Base-by-base conservation (phyloP, 352 stramenopile species). In the Globisporangium megalacanthum region DNA sequence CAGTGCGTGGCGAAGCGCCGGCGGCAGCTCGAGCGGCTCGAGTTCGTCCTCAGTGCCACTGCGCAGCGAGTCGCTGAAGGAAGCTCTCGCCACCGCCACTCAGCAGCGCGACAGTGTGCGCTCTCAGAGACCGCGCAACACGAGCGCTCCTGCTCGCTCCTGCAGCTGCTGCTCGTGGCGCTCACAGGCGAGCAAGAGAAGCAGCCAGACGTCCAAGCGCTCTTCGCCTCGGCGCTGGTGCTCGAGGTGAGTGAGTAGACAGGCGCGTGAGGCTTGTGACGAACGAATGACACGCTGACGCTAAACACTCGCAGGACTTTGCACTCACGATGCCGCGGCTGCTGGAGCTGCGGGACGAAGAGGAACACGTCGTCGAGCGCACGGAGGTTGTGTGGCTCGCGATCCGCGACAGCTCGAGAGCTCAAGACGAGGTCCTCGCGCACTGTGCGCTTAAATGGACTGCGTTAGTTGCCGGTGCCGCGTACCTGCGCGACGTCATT, bases 1-100 rank as follows among this genome's bases (percentile, higher is more conserved):
- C 68, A 76, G 66, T 76, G 68, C 25, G 58, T 69, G 31, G 35
- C 54, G 35, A 73, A 73, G 60, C 65, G 65, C 29, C 55, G 48
- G 22, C 62, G 62, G 2, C 68, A 76, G 51, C 56, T 76, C 6
- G 65, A 76, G 22, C 68, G 68, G 3, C 49, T 73, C 35, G 49
- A 68, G 42, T 71, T 64, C 45, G 56, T 64, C 20, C 22, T 73
- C 36, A 49, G 71, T 31, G 62, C 65, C 42, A 73, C 65, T 6
- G 58, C 65, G n/a, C 25, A 44, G 19, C 64, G 61, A 41, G 45
- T 60, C 33, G 5, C 19, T 29, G 25, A 29, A 31, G 17, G 45
- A 54, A 17, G 54, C 35, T n/a, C 35, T 49, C 35, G 35, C 6
- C 20, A 20, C 7, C 1, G 41, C 57, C 51, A 60, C 58, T 14